Percentiles rank a stretch among this genome's conserved stretches.
phyloP scores from a whole-genome alignment of 495 filamentous ascomycete species.

The Viridothelium virens region DNA sequence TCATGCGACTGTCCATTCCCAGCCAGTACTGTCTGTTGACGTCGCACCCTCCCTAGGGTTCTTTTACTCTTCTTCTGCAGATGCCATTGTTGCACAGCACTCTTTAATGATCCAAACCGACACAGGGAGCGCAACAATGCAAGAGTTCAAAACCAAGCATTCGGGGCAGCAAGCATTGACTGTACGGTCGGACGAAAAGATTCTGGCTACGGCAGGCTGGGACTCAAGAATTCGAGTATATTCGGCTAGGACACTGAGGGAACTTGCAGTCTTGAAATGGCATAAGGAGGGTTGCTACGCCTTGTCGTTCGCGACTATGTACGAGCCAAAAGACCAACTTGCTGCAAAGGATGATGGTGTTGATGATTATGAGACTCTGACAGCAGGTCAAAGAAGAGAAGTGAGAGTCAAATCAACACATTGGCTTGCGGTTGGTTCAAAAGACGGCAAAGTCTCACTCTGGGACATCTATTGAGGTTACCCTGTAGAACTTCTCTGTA shows the following conservation, averaged over 20 bases:
- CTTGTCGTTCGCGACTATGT: slow-evolving; percentile 59
- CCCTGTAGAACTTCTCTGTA: not conserved
- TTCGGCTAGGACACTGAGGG: slow-evolving; percentile 68
- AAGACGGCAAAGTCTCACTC: slow-evolving; percentile 91
- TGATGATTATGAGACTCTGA: not conserved
- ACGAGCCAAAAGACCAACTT: not conserved
- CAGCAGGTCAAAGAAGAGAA: slow-evolving; percentile 40
- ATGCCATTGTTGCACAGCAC: slow-evolving; percentile 58
- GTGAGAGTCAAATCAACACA: slow-evolving; percentile 62
- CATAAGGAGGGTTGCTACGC: slow-evolving; percentile 84
- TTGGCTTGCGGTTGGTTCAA: slow-evolving; percentile 85
- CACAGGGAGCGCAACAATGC: not conserved
- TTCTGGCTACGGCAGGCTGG: slow-evolving; percentile 93
- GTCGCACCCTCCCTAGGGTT: slow-evolving; percentile 48
- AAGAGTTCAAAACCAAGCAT: slow-evolving; percentile 65
- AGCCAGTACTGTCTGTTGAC: slow-evolving; percentile 79
- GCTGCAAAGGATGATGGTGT: slow-evolving; percentile 26
- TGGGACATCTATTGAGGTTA: slow-evolving; percentile 81
- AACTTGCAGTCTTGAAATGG: slow-evolving; percentile 93
- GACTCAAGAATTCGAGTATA: slow-evolving; percentile 76
- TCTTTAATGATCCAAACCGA: slow-evolving; percentile 39
- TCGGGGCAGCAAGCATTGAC: slow-evolving; percentile 75
- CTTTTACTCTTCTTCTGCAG: slow-evolving; percentile 79
- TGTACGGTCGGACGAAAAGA: slow-evolving; percentile 70
- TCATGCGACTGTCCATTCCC: slow-evolving; percentile 57